Evolutionary conservation across 2,329 filamentous ascomycete genomes (phyloP).

Genomic region (Ramichloridium luteum): DNA sequence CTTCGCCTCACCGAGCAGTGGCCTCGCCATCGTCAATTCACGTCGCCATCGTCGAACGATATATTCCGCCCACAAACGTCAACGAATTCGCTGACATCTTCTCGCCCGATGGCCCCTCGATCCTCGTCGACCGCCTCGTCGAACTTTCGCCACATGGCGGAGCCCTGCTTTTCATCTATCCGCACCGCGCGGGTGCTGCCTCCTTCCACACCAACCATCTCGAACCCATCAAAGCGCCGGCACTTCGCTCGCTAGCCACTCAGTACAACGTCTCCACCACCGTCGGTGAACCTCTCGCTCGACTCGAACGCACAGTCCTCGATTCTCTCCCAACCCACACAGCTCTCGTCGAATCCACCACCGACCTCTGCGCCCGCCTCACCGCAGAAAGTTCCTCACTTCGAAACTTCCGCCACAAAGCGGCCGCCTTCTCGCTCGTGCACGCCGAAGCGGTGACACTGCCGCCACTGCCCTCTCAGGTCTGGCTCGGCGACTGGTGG

Average conservation of each 20-base stretch:
- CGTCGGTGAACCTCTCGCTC: slow-evolving; percentile 35
- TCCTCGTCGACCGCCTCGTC: slow-evolving; percentile 47
- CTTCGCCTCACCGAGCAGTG: slow-evolving; percentile 42
- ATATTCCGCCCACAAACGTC: slow-evolving; percentile 49
- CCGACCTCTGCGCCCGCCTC: slow-evolving; percentile 17
- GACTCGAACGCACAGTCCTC: background rate
- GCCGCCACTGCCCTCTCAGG: slow-evolving; percentile 39
- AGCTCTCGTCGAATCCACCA: slow-evolving; percentile 6
- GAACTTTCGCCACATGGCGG: slow-evolving; percentile 47
- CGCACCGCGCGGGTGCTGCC: slow-evolving; percentile 43
- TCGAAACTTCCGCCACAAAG: slow-evolving; percentile 20
- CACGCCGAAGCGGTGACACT: slow-evolving; percentile 41
- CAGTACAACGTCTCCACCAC: slow-evolving; percentile 34
- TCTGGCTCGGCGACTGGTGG: slow-evolving; percentile 51
- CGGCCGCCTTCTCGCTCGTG: slow-evolving; percentile 29
- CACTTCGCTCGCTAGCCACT: slow-evolving; percentile 32
- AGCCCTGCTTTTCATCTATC: slow-evolving; percentile 50
- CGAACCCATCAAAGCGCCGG: slow-evolving; percentile 48
- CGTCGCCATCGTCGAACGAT: slow-evolving; percentile 50
- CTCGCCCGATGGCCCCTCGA: slow-evolving; percentile 40
- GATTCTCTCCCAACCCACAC: slow-evolving; percentile 21
- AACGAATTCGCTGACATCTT: slow-evolving; percentile 51
- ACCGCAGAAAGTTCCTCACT: slow-evolving; percentile 18
- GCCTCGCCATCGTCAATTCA: slow-evolving; percentile 49
- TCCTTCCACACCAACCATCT: slow-evolving; percentile 50